phyloP scores from a whole-genome alignment of 306 rosid genomes.

The Herpetospermum pedunculosum region DNA sequence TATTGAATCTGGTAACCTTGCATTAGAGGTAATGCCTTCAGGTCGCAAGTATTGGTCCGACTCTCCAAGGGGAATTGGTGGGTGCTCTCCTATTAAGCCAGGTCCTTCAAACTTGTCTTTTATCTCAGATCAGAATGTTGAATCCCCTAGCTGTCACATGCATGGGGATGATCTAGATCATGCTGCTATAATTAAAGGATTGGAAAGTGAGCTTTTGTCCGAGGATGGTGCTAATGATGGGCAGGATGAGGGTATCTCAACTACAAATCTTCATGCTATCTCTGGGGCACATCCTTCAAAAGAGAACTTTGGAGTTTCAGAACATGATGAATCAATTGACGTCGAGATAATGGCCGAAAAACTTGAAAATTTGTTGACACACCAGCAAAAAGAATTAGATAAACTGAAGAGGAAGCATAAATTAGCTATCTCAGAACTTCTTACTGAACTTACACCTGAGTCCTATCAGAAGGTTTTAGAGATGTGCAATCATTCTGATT shows the following conservation, averaged over 20 bases:
- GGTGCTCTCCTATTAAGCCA: constrained; percentile 36
- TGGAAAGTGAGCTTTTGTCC: constrained; percentile 4
- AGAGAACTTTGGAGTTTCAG: constrained; percentile 1
- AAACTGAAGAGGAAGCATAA: constrained; percentile 58
- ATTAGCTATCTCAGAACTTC: constrained; percentile 34
- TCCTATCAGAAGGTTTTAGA: constrained; percentile 34
- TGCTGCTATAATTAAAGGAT: constrained; percentile 13
- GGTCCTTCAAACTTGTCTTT: constrained; percentile 33
- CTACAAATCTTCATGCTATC: constrained; percentile 12
- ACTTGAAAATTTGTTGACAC: constrained; percentile 36
- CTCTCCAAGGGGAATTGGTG: constrained; percentile 57
- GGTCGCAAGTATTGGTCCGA: constrained; percentile 92
- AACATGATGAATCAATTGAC: constrained; percentile 20
- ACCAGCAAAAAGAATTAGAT: constrained; percentile 45
- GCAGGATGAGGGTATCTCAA: neutral
- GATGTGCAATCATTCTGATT: constrained; percentile 28
- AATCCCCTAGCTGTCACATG: constrained; percentile 6
- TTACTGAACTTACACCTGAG: constrained; percentile 39
- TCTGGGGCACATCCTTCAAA: neutral
- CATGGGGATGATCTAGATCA: constrained; percentile 10
- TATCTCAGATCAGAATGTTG: constrained; percentile 16
- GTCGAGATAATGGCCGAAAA: constrained; percentile 20
- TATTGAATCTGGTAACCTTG: constrained; percentile 33
- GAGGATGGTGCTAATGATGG: neutral
- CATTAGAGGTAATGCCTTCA: constrained; percentile 69